phyloP scores from a whole-genome alignment of 768 basidiomycete species.

The Artomyces pyxidatus region DNA sequence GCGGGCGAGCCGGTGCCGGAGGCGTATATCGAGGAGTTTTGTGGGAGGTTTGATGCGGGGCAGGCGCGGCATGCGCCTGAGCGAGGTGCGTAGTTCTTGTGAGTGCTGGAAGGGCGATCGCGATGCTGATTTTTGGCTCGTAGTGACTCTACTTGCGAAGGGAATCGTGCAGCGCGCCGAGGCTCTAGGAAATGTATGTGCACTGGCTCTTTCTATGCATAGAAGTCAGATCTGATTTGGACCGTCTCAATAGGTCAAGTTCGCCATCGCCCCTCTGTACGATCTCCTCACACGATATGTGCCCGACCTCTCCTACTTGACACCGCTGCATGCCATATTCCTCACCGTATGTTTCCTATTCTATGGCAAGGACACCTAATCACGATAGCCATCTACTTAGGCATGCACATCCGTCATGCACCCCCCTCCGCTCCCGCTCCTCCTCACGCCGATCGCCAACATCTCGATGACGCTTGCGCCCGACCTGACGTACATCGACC shows the following conservation, averaged over 20 bases:
- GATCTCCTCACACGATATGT: slow-evolving; percentile 58
- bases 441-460: slow-evolving; percentile 54
- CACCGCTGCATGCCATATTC: slow-evolving; percentile 63
- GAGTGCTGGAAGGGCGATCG: not conserved
- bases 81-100: slow-evolving; percentile 36
- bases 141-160: slow-evolving; percentile 61
- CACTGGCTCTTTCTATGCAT: not conserved
- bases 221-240: no score
- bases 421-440: slow-evolving; percentile 48
- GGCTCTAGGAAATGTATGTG: slow-evolving; percentile 41
- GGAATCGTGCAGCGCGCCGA: slow-evolving; percentile 49
- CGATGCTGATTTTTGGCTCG: slow-evolving; percentile 8
- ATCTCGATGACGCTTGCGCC: slow-evolving; percentile 47
- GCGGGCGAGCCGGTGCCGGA: not conserved
- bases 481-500: slow-evolving; percentile 71
- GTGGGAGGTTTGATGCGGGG: slow-evolving; percentile 49
- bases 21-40: slow-evolving; percentile 36
- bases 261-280: slow-evolving; percentile 50
- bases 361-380: not conserved
- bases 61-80: slow-evolving; percentile 64
- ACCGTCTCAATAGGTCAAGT: slow-evolving; percentile 32
- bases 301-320: slow-evolving; percentile 48
- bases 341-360: slow-evolving; percentile 38
- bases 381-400: slow-evolving; percentile 25
- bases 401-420: slow-evolving; percentile 46